These are phyloP conservation scores for Pezicula rhizophila DNA, from an alignment of 2,329 filamentous ascomycete species.

Conservation along the genomic window DNA sequence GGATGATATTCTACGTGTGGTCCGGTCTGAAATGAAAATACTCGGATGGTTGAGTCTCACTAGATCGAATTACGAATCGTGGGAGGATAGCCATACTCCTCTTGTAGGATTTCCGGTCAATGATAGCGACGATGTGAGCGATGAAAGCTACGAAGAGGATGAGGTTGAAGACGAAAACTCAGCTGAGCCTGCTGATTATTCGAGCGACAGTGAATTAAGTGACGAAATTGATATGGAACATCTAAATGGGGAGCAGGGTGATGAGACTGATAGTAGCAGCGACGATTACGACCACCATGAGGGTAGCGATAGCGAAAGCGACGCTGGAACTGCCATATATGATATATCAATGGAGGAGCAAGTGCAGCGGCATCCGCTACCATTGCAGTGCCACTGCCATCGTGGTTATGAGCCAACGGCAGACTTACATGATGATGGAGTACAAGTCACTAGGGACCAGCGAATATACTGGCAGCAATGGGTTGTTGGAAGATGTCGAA, in stretches of 20 bases:
- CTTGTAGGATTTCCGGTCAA: slow-evolving; percentile 28
- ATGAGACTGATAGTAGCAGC: slow-evolving; percentile 2
- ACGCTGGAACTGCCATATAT: slow-evolving; percentile 1
- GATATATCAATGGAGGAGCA: neutral
- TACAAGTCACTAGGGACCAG: slow-evolving; percentile 38
- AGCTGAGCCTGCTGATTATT: slow-evolving; percentile 9
- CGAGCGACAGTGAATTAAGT: slow-evolving; percentile 22
- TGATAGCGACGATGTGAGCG: slow-evolving; percentile 31
- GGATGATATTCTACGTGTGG: slow-evolving; percentile 51
- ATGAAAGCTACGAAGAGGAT: slow-evolving; percentile 28
- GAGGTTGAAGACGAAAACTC: slow-evolving; percentile 18
- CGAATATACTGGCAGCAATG: slow-evolving; percentile 51
- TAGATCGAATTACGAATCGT: slow-evolving; percentile 51
- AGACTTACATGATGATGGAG: slow-evolving; percentile 41
- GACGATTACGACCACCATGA: neutral
- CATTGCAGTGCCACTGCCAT: slow-evolving; percentile 23
- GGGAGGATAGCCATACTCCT: slow-evolving; percentile 45
- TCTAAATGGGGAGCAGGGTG: slow-evolving; percentile 17
- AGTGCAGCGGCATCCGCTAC: neutral
- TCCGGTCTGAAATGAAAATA: slow-evolving; percentile 49
- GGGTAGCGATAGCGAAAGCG: slow-evolving; percentile 5
- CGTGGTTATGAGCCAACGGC: slow-evolving; percentile 26
- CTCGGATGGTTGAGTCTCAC: slow-evolving; percentile 59
- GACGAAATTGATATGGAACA: slow-evolving; percentile 27
- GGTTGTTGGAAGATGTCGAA: slow-evolving; percentile 40